These are phyloP conservation scores for Lachnellula hyalina DNA, from an alignment of 2,329 filamentous ascomycete species.

Conservation along the genomic window DNA sequence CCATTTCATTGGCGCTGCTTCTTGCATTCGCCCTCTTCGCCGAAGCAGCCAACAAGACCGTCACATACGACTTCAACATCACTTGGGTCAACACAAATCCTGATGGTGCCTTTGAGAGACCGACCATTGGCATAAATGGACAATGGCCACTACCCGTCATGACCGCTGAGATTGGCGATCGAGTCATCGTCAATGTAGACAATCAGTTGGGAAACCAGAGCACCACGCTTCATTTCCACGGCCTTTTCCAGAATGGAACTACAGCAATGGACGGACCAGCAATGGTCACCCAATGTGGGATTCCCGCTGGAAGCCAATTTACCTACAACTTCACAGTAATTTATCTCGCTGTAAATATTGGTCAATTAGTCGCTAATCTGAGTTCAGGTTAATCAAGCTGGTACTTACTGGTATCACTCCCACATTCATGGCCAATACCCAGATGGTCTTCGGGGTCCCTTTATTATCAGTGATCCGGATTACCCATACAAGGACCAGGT, in stretches of 20 bases:
- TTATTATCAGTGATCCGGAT: slow-evolving; percentile 50
- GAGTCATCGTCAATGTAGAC: slow-evolving; percentile 37
- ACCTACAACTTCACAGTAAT: slow-evolving; percentile 63
- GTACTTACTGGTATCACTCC: slow-evolving; percentile 74
- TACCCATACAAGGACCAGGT: slow-evolving; percentile 42
- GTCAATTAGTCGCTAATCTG: slow-evolving; percentile 38
- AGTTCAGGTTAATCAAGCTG: slow-evolving; percentile 52
- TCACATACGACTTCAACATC: slow-evolving; percentile 62
- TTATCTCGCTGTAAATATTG: not conserved
- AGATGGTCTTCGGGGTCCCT: slow-evolving; percentile 50
- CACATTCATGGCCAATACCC: slow-evolving; percentile 51
- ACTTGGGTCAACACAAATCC: slow-evolving; percentile 69
- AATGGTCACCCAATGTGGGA: slow-evolving; percentile 61
- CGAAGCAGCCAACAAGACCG: slow-evolving; percentile 36
- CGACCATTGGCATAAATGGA: slow-evolving; percentile 72
- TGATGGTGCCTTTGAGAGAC: slow-evolving; percentile 58
- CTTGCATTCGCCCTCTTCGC: slow-evolving; percentile 29
- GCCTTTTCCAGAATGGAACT: slow-evolving; percentile 62
- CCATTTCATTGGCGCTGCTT: slow-evolving; percentile 31
- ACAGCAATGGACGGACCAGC: slow-evolving; percentile 64
- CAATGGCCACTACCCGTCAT: slow-evolving; percentile 69
- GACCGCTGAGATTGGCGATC: slow-evolving; percentile 56
- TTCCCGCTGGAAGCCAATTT: slow-evolving; percentile 58
- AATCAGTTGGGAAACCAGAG: slow-evolving; percentile 46
- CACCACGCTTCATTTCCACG: slow-evolving; percentile 66